Evolutionary conservation across 306 rosid genomes (phyloP).

Genomic region (Vigna nakashimae): DNA sequence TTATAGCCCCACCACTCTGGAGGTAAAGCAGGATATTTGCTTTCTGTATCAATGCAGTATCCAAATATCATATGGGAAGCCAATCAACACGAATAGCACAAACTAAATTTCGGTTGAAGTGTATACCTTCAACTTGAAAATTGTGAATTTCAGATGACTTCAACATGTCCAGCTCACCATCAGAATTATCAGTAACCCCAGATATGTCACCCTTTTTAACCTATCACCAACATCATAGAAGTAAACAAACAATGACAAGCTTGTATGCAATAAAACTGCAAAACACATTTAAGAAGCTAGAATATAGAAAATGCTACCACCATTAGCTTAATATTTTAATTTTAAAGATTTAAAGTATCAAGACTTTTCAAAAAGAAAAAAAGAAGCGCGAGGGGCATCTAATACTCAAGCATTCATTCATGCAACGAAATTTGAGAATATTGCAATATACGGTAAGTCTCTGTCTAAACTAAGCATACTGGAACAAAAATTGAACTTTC

Average conservation of each 20-base stretch:
- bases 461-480: too few relatives aligned
- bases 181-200: slow-evolving; percentile 45
- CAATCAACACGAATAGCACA: slow-evolving; percentile 26
- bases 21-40: slow-evolving; percentile 45
- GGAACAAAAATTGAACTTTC: neutral
- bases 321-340: slow-evolving; percentile 7
- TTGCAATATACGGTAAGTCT: neutral
- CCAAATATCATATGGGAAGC: slow-evolving; percentile 11
- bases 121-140: slow-evolving; percentile 61
- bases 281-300: slow-evolving; percentile 1
- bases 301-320: neutral
- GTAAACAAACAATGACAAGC: slow-evolving; percentile 34
- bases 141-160: slow-evolving; percentile 52
- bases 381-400: slow-evolving; percentile 2
- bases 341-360: neutral
- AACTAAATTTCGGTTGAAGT: neutral
- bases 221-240: slow-evolving; percentile 53
- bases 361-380: neutral
- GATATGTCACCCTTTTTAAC: slow-evolving; percentile 68
- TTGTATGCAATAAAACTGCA: slow-evolving; percentile 6
- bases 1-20: slow-evolving; percentile 96
- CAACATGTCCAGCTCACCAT: slow-evolving; percentile 50
- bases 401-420: neutral
- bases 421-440: neutral
- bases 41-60: slow-evolving; percentile 54